phyloP scores from a whole-genome alignment of 768 basidiomycete species.

The Boletales sp. region DNA sequence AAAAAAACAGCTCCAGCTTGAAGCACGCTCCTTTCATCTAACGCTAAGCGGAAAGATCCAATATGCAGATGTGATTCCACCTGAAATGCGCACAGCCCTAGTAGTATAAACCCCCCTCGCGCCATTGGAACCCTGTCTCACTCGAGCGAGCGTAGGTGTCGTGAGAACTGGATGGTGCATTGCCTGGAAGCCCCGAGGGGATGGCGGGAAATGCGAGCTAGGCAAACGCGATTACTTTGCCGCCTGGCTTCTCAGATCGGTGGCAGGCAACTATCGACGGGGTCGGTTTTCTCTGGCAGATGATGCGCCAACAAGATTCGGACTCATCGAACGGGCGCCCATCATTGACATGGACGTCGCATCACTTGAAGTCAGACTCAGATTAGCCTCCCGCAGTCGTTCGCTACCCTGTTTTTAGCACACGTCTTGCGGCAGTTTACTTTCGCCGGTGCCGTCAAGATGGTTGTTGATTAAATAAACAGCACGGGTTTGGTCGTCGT shows the following conservation, averaged over 20 bases:
- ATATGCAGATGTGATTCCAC: slow-evolving; percentile 31
- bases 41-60: slow-evolving; percentile 35
- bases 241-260: slow-evolving; percentile 9
- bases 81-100: slow-evolving; percentile 16
- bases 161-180: neutral
- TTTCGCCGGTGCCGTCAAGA: slow-evolving; percentile 4
- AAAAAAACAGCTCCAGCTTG: slow-evolving; percentile 20
- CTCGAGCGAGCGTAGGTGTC: neutral
- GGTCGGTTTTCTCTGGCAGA: slow-evolving; percentile 17
- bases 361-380: no score
- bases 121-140: slow-evolving; percentile 13
- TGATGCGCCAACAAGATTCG: slow-evolving; percentile 21
- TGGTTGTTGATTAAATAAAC: neutral
- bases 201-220: slow-evolving; percentile 16
- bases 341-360: slow-evolving; percentile 7
- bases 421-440: slow-evolving; percentile 6
- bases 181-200: slow-evolving; percentile 19
- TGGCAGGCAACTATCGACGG: slow-evolving; percentile 16
- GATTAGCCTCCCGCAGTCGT: slow-evolving; percentile 21
- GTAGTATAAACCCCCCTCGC: slow-evolving; percentile 13
- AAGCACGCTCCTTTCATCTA: slow-evolving; percentile 34
- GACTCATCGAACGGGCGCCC: slow-evolving; percentile 11
- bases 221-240: slow-evolving; percentile 22
- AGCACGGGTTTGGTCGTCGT: no score
- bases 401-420: slow-evolving; percentile 11